A percentile compares a stretch with the other conserved stretches of the same genome.
Conservation (phyloP, 1,284 basidiomycete genomes). For the Athelia sp. region DNA sequence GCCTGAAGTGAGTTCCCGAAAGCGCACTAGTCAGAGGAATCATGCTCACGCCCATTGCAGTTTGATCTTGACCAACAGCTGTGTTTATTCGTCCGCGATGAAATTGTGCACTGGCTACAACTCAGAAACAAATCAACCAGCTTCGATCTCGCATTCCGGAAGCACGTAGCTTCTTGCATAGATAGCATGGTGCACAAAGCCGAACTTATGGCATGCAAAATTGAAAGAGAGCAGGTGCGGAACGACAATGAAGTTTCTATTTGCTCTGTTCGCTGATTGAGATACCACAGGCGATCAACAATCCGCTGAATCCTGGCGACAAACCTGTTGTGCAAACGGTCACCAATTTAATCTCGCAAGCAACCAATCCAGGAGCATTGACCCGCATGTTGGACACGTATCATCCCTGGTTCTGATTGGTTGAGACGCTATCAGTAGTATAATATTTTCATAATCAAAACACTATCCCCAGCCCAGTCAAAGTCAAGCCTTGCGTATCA, state of each 20-base stretch:
- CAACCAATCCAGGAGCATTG: conserved; percentile 74
- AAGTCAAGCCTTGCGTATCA: conserved; percentile 40
- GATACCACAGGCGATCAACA: conserved; percentile 22
- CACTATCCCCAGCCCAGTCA: conserved; percentile 14
- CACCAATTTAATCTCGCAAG: conserved; percentile 75
- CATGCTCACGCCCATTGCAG: conserved; percentile 33
- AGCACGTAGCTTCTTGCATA: conserved; percentile 70
- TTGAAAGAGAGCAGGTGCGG: conserved; percentile 74
- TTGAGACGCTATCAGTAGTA: conserved; percentile 3
- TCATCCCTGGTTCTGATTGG: conserved; percentile 73
- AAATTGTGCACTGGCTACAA: conserved; percentile 75
- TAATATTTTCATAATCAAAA: conserved; percentile 7
- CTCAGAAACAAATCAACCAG: conserved; percentile 45
- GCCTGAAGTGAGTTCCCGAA: conserved; percentile 66
- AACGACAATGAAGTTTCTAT: not conserved
- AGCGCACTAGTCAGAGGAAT: not conserved
- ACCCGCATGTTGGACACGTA: conserved; percentile 79
- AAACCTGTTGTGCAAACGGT: conserved; percentile 77
- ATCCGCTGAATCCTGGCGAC: conserved; percentile 31
- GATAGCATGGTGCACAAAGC: conserved; percentile 83
- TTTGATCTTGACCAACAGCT: conserved; percentile 87
- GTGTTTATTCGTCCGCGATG: conserved; percentile 89
- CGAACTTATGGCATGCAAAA: conserved; percentile 80
- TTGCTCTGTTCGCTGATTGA: not conserved
- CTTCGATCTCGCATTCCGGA: conserved; percentile 61